These are phyloP conservation scores for Pelargonium cotyledonis DNA, from an alignment of 441 rosid species.

Conservation along the genomic window DNA sequence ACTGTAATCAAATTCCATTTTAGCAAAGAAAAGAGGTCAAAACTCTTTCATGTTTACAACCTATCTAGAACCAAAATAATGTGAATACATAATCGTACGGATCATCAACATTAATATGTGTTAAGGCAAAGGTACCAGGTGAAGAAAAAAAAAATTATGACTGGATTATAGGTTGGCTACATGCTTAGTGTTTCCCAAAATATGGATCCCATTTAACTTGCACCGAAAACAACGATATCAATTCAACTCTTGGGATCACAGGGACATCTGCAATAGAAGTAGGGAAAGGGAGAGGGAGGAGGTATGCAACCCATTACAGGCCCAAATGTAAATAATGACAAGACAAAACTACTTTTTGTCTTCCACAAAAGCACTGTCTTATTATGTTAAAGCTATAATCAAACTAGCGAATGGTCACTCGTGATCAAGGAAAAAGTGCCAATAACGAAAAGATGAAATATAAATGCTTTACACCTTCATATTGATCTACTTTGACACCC, in stretches of 20 bases:
- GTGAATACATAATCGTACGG: neutral
- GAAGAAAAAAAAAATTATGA: too few relatives aligned
- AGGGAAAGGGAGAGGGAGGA: neutral
- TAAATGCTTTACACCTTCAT: neutral
- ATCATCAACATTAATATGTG: too few relatives aligned
- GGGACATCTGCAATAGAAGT: neutral
- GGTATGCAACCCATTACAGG: neutral
- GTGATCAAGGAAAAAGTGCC: neutral
- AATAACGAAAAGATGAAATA: neutral
- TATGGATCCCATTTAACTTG: neutral
- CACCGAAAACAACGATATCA: neutral
- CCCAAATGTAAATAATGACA: neutral
- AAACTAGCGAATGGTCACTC: neutral
- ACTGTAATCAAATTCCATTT: slow-evolving; percentile 41
- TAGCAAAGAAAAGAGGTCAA: slow-evolving; percentile 16
- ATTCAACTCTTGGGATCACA: neutral
- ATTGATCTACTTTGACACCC: slow-evolving; percentile 4
- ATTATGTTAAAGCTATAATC: neutral
- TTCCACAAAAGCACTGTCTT: neutral
- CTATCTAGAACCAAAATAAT: slow-evolving; percentile 9
- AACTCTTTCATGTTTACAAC: neutral
- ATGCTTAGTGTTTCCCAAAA: too few relatives aligned
- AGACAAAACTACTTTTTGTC: neutral
- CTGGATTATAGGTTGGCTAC: too few relatives aligned
- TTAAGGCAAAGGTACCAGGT: too few relatives aligned